Percentiles rank a stretch among this genome's conserved stretches.
Evolutionary conservation across 148 eudicot genomes (phyloP).

Genomic region (Limonium bicolor): DNA sequence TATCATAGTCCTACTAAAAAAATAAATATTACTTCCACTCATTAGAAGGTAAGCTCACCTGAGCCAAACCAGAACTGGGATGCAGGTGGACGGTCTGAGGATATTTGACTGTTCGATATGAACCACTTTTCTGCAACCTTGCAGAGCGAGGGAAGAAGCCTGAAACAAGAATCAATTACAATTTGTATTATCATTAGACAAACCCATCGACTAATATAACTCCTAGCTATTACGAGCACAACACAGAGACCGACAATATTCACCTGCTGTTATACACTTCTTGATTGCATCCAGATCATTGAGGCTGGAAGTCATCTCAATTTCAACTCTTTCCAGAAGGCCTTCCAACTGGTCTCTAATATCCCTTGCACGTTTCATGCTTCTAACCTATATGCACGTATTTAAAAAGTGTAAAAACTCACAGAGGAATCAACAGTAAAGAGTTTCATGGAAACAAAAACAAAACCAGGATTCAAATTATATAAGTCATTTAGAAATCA

Average conservation of each 20-base stretch:
- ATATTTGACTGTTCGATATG: constrained; percentile 79
- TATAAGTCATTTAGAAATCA: too few relatives aligned
- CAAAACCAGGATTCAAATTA: too few relatives aligned
- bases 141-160: constrained; percentile 91
- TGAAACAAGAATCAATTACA: constrained; percentile 11
- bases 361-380: constrained; percentile 93
- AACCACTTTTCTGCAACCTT: constrained; percentile 74
- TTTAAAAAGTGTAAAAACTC: too few relatives aligned
- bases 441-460: too few relatives aligned
- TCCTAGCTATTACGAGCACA: neutral
- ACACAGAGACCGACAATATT: neutral
- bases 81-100: constrained; percentile 87
- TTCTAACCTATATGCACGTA: constrained; percentile 92
- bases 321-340: constrained; percentile 82
- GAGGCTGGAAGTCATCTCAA: constrained; percentile 42
- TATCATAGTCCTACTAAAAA: too few relatives aligned
- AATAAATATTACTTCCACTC: too few relatives aligned
- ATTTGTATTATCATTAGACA: too few relatives aligned
- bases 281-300: constrained; percentile 73
- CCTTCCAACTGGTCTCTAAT: constrained; percentile 89
- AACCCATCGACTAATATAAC: too few relatives aligned
- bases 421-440: too few relatives aligned
- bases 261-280: constrained; percentile 72
- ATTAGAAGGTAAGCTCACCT: constrained; percentile 43
- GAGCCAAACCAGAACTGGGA: constrained; percentile 86